phyloP scores from a whole-genome alignment of 1,284 basidiomycete species.

The Tilletia horrida region DNA sequence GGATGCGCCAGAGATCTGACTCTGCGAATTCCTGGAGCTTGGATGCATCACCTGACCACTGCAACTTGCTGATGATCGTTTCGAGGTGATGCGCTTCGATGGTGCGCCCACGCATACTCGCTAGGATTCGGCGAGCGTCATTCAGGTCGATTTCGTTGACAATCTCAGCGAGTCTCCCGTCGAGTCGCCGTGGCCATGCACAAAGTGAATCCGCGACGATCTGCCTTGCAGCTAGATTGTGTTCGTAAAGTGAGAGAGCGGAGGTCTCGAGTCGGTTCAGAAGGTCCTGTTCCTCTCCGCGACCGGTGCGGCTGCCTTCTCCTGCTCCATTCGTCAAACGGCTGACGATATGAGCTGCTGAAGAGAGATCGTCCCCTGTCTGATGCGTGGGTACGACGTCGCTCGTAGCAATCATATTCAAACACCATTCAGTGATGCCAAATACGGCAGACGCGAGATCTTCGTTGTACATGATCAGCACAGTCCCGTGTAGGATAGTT shows the following conservation, averaged over 20 bases:
- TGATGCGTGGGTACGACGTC: neutral
- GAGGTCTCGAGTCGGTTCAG: neutral
- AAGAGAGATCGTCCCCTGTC: neutral
- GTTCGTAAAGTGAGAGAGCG: neutral
- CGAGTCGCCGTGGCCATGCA: constrained; percentile 11
- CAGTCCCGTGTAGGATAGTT: constrained; percentile 67
- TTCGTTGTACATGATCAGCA: constrained; percentile 65
- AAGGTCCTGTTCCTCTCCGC: too few species aligned
- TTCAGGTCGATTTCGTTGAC: neutral
- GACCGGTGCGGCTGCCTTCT: too few species aligned
- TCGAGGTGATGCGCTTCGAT: constrained; percentile 12
- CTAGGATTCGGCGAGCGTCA: neutral
- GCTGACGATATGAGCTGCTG: neutral
- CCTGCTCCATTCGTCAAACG: too few species aligned
- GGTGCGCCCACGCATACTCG: neutral
- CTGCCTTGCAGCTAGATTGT: neutral
- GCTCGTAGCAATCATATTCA: neutral
- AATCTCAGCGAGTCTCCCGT: neutral
- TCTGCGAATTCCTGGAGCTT: neutral
- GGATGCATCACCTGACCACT: neutral
- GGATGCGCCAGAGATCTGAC: constrained; percentile 7
- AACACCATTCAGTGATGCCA: constrained; percentile 62
- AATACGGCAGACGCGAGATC: constrained; percentile 70
- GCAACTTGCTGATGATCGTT: neutral
- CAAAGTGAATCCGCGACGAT: neutral